Base-by-base conservation (phyloP, 352 stramenopile genomes). In the Aphanomyces stellatus region DNA sequence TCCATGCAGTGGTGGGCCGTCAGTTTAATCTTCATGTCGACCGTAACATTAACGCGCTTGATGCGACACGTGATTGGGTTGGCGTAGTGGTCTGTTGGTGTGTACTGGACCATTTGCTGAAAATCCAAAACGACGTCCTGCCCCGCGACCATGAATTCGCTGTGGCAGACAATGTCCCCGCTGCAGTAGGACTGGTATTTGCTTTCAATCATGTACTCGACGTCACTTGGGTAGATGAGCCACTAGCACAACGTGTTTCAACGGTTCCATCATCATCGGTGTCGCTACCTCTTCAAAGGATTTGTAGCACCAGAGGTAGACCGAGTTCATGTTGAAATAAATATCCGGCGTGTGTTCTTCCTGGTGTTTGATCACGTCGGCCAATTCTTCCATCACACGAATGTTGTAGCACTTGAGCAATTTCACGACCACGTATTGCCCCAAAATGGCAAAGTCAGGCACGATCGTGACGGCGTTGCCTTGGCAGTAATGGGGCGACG, bases 251-350 rank as follows among this genome's bases (percentile, higher is more conserved):
- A 49, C n/a, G n/a, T n/a, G n/a, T n/a, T n/a, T n/a, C n/a, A n/a
- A n/a, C n/a, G n/a, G n/a, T n/a, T n/a, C n/a, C n/a, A n/a, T n/a
- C n/a, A n/a, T n/a, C n/a, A n/a, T n/a, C n/a, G n/a, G n/a, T n/a
- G n/a, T n/a, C n/a, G n/a, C 15, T 57, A 67, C 60, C 46, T 67
- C 60, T 42, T 67, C 60, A 33, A 57, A 41, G n/a, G 60, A 41
- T 33, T 67, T 67, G 30, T 67, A 60, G 34, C 60, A 67, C 60
- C 60, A 67, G 3, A 67, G 46, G 49, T 67, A 67, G 17, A 43
- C 41, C 8, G 41, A 33, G 17, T 59, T 59, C 22, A 57, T 30
- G 35, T 60, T 40, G 15, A 59, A 41, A 19, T 49, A 49, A 3
- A 25, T 19, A 30, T 56, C 28, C n/a, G 48, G 25, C 1, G 31